phyloP scores from a whole-genome alignment of 2,329 filamentous ascomycete genomes.

The Stemphylium vesicarium region DNA sequence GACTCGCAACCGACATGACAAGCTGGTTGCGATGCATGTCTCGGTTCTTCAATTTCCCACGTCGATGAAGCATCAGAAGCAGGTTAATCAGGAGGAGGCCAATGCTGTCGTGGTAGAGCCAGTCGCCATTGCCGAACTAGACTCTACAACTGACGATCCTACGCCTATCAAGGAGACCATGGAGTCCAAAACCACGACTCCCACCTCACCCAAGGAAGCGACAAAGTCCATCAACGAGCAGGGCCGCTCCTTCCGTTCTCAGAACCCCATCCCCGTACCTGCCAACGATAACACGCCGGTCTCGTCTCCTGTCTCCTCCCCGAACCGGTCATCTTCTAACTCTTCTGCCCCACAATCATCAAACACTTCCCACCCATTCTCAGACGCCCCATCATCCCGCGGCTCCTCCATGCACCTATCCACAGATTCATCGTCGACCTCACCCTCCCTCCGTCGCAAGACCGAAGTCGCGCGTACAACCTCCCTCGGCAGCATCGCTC shows the following conservation, averaged over 20 bases:
- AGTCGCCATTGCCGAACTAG: not conserved
- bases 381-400: not conserved
- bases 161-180: not conserved
- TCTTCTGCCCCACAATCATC: no score
- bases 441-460: not conserved
- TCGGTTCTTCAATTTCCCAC: no score
- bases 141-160: not conserved
- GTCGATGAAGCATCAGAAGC: no score
- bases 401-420: no score
- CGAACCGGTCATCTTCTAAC: no score
- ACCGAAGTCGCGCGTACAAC: slow-evolving; percentile 1
- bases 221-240: not conserved
- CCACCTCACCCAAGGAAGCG: not conserved
- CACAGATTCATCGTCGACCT: not conserved
- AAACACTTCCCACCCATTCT: not conserved
- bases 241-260: not conserved
- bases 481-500: not conserved
- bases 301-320: no score
- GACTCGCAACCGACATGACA: no score
- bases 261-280: no score
- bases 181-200: not conserved
- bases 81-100: no score
- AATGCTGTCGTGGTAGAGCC: no score
- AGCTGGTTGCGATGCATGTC: no score
- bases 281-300: no score